These are phyloP conservation scores for Leersia perrieri DNA, from an alignment of 176 grass and related monocot species.

Conservation along the genomic window DNA sequence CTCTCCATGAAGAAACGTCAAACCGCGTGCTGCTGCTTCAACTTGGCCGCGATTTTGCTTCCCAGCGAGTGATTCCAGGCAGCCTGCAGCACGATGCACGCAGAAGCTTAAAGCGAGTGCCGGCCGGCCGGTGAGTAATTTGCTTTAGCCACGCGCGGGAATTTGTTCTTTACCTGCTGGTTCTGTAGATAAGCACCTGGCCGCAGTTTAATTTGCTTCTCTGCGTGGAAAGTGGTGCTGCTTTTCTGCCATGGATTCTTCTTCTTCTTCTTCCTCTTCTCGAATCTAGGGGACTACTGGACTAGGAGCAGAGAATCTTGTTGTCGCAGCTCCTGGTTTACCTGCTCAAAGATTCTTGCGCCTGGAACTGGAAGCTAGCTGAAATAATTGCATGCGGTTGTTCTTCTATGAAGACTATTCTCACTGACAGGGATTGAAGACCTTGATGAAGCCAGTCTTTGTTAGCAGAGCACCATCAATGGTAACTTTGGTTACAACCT, in stretches of 20 bases:
- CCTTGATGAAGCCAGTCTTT: neutral
- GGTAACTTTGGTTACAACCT: neutral
- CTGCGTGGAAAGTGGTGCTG: neutral
- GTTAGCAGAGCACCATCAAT: neutral
- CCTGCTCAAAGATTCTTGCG: neutral
- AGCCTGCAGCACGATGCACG: no score
- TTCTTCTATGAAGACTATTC: neutral
- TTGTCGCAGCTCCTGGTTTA: neutral
- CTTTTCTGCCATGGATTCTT: neutral
- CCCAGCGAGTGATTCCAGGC: neutral
- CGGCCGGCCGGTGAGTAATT: no score
- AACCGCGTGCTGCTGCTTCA: neutral
- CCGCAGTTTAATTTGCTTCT: neutral
- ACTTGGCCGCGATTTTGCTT: neutral
- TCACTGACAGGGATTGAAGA: neutral
- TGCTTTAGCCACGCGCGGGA: neutral
- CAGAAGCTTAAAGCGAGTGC: conserved; percentile 17
- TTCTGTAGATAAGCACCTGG: neutral
- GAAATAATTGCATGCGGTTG: neutral
- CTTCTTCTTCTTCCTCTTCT: neutral
- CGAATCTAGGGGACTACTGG: no score
- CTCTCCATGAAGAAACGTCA: neutral
- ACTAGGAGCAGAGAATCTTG: conserved; percentile 2
- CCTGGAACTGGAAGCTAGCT: neutral
- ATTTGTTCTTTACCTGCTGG: conserved; percentile 6